Percentiles rank a stretch among this genome's conserved stretches.
Conservation (phyloP, 768 basidiomycete genomes). For the Kwoniella newhampshirensis region DNA sequence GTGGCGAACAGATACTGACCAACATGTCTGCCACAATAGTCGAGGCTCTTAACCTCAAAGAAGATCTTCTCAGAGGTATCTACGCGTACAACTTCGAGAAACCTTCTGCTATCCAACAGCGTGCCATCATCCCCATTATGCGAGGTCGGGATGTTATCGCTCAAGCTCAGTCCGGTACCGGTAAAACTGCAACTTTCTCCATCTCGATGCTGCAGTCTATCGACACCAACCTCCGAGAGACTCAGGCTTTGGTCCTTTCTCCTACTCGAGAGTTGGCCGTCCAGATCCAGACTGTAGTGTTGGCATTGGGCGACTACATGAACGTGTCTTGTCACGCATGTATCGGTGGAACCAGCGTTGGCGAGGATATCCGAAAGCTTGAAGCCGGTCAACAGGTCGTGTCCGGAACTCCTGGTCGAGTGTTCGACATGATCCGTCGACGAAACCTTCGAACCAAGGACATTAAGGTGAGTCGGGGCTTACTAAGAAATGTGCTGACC, state of each 20-base stretch:
- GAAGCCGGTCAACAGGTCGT: slow-evolving; percentile 98
- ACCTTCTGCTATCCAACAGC: slow-evolving; percentile 97
- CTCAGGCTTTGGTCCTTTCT: slow-evolving; percentile 92
- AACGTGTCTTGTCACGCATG: slow-evolving; percentile 98
- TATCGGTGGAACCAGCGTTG: slow-evolving; percentile 94
- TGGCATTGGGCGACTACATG: slow-evolving; percentile 98
- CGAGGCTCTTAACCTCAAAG: slow-evolving; percentile 54
- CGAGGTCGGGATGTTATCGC: slow-evolving; percentile 87
- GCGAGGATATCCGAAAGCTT: slow-evolving; percentile 94
- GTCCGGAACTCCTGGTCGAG: slow-evolving; percentile 94
- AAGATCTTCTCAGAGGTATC: slow-evolving; percentile 54
- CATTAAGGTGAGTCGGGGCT: slow-evolving; percentile 90
- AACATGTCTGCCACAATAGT: slow-evolving; percentile 26
- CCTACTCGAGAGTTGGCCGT: slow-evolving; percentile 98
- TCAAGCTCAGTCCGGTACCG: slow-evolving; percentile 97
- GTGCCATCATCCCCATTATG: slow-evolving; percentile 92
- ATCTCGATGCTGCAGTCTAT: slow-evolving; percentile 98
- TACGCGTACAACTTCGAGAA: slow-evolving; percentile 73
- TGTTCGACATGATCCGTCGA: slow-evolving; percentile 98
- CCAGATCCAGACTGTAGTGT: slow-evolving; percentile 96
- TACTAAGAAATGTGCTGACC: background rate
- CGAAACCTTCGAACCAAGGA: slow-evolving; percentile 88
- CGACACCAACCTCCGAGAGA: slow-evolving; percentile 90
- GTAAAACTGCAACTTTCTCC: slow-evolving; percentile 99
- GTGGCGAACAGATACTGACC: slow-evolving; percentile 17